Base-by-base conservation (phyloP, 192 early-diverging fungal genomes). In the Mortierella alpina region DNA sequence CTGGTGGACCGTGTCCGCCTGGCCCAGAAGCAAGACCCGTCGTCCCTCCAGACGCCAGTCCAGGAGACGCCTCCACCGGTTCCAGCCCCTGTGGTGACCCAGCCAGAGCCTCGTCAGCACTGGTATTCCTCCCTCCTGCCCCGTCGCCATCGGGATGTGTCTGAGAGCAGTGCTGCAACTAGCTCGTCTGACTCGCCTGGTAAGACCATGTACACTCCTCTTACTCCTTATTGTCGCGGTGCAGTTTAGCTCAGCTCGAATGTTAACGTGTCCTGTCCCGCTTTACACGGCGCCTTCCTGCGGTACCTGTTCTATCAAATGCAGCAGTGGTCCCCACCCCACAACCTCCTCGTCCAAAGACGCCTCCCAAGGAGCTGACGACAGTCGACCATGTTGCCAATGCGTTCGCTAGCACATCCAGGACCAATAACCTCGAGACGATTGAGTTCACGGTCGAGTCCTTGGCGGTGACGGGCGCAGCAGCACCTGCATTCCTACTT, bases 401-500 rank as follows among this genome's bases (percentile, higher is more conserved):
- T 17, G 68, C 68, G 11, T 78, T 78, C 45, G 55, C 68, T 10
- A 59, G 41, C 7, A 58, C 75, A 14, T 51, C 47, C 4, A 61
- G 68, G 17, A 23, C 68, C 31, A 65, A 78, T 20, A 78, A 78
- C 42, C 75, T 78, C 41, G 75, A 70, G 75, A 68, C 75, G 5
- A 78, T 70, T 51, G 68, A 78, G 49, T 78, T 66, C 15, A 66
- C 75, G 18, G 63, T 78, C 45, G 67, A 70, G 14, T 78, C 75
- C 41, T 63, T 78, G 22, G 75, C 68, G 1, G 56, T 78, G 9
- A 66, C 68, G 0, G 68, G 67, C 11, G 75, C 75, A 14, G 55
- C 72, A 12, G 77, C 79, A 13, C 83, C 83, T 14, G 78, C 68
- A 42, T 84, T 84, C 41, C 62, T 79, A 45, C 7, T 68, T 6